Percentiles rank a stretch among this genome's conserved stretches.
phyloP scores from a whole-genome alignment of 1,284 basidiomycete species.

The Sphaerobolus stellatus region DNA sequence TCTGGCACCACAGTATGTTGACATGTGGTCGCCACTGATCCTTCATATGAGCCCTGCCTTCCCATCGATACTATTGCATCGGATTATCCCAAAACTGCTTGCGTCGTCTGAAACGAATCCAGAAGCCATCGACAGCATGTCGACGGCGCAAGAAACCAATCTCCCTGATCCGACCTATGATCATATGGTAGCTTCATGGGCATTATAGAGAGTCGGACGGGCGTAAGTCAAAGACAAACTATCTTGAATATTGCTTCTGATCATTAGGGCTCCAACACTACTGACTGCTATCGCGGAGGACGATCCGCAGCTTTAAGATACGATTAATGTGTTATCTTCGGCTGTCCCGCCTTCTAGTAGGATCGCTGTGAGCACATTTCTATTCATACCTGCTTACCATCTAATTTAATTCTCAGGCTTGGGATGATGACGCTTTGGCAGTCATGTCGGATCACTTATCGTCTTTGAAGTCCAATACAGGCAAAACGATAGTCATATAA shows the following conservation, averaged over 20 bases:
- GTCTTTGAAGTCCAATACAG: too few relatives aligned
- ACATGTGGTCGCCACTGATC: slow-evolving; percentile 74
- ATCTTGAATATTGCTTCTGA: slow-evolving; percentile 17
- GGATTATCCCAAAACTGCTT: slow-evolving; percentile 47
- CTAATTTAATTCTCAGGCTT: slow-evolving; percentile 36
- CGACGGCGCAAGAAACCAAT: neutral
- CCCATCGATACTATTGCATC: slow-evolving; percentile 48
- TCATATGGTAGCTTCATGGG: slow-evolving; percentile 66
- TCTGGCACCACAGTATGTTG: slow-evolving; percentile 53
- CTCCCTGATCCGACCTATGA: slow-evolving; percentile 46
- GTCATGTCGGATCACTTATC: slow-evolving; percentile 57
- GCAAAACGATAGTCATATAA: too few relatives aligned
- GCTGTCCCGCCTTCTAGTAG: slow-evolving; percentile 19
- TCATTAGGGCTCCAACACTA: slow-evolving; percentile 36
- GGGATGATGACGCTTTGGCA: slow-evolving; percentile 46
- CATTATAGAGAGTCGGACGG: slow-evolving; percentile 51
- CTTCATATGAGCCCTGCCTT: slow-evolving; percentile 62
- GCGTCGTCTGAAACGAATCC: slow-evolving; percentile 11
- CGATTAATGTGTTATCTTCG: slow-evolving; percentile 17
- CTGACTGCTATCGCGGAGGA: slow-evolving; percentile 40
- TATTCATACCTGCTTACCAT: neutral
- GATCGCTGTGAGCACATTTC: slow-evolving; percentile 14
- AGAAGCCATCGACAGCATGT: neutral
- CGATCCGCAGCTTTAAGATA: slow-evolving; percentile 36
- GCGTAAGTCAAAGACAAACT: slow-evolving; percentile 39